phyloP scores from a whole-genome alignment of 2,329 filamentous ascomycete species.

The Talaromyces funiculosus region DNA sequence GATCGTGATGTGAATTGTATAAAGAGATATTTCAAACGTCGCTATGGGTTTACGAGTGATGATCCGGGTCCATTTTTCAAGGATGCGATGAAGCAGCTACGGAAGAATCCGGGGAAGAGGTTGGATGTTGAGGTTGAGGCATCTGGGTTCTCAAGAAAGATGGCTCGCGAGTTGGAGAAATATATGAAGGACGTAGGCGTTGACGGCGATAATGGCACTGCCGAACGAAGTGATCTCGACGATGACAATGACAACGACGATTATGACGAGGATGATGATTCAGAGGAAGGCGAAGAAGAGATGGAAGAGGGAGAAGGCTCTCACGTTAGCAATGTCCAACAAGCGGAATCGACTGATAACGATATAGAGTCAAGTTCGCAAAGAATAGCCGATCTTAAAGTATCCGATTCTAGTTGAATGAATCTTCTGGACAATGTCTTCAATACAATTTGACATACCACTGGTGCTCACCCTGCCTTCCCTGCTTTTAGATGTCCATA shows the following conservation, averaged over 20 bases:
- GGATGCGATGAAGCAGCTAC: slow-evolving; percentile 69
- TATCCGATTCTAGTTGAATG: slow-evolving; percentile 23
- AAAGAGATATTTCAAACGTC: slow-evolving; percentile 84
- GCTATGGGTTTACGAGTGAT: slow-evolving; percentile 81
- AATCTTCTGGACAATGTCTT: neutral
- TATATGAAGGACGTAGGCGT: slow-evolving; percentile 73
- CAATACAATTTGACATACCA: neutral
- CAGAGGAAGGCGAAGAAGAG: slow-evolving; percentile 14
- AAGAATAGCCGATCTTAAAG: slow-evolving; percentile 27
- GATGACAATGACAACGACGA: slow-evolving; percentile 37
- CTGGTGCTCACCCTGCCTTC: neutral
- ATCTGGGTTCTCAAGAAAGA: slow-evolving; percentile 93
- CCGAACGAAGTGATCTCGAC: slow-evolving; percentile 31
- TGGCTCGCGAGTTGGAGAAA: slow-evolving; percentile 85
- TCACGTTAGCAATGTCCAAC: neutral
- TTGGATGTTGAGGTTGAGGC: slow-evolving; percentile 86
- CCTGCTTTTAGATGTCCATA: neutral
- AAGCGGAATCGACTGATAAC: slow-evolving; percentile 10
- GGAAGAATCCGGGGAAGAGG: slow-evolving; percentile 58
- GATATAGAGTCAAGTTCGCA: slow-evolving; percentile 25
- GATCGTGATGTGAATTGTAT: slow-evolving; percentile 93
- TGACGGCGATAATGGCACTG: slow-evolving; percentile 46
- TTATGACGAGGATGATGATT: slow-evolving; percentile 25
- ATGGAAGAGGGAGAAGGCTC: slow-evolving; percentile 2
- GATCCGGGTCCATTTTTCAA: slow-evolving; percentile 78